These are phyloP conservation scores for Blastocystis hominis DNA, from an alignment of 352 stramenopile genomes.

Conservation along the genomic window DNA sequence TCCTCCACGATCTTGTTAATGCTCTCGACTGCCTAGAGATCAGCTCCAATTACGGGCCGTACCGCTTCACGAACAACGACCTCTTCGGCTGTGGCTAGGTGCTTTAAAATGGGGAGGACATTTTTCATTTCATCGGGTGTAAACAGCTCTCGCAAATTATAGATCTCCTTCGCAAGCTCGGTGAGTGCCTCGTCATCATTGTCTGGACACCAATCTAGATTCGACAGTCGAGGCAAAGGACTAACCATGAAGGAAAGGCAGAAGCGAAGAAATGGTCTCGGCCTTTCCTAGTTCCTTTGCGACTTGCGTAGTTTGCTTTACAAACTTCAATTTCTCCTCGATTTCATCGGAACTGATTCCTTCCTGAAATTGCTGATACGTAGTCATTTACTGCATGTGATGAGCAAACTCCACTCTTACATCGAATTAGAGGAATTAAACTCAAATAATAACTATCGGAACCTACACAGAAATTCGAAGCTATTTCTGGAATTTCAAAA, in stretches of 20 bases:
- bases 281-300: conserved; percentile 44
- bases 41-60: background rate
- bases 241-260: conserved; percentile 43
- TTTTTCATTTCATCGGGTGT: conserved; percentile 47
- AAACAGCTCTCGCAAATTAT: conserved; percentile 31
- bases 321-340: conserved; percentile 56
- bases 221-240: background rate
- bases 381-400: background rate
- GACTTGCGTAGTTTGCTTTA: background rate
- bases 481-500: background rate
- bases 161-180: conserved; percentile 45
- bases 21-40: conserved; percentile 30
- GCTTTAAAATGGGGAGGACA: conserved; percentile 51
- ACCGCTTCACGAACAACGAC: conserved; percentile 43
- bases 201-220: conserved; percentile 45
- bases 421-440: no score
- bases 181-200: conserved; percentile 54
- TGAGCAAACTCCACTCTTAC: no score
- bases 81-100: conserved; percentile 35
- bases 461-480: background rate
- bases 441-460: no score
- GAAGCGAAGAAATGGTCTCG: conserved; percentile 36
- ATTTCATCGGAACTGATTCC: conserved; percentile 55
- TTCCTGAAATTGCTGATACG: conserved; percentile 52
- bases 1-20: conserved; percentile 54